Evolutionary conservation across 139 green algal species (phyloP), one percentile per base, ranked within the genome.

Genomic region (Picochlorum sp.): DNA sequence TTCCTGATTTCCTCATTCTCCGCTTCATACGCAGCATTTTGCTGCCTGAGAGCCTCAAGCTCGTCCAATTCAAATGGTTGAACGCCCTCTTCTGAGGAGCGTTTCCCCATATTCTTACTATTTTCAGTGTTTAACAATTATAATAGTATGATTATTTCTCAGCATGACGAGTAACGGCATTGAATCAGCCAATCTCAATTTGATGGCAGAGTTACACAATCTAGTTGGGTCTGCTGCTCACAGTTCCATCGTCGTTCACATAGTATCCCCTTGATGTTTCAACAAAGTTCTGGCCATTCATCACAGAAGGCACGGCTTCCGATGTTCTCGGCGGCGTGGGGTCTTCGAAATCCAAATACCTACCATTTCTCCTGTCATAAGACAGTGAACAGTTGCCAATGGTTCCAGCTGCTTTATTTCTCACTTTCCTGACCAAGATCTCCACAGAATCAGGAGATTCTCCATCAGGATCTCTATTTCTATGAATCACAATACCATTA

Each of bases 401-500:
- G 13, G 71, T 89, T 21, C 90, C 90, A 1, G 90, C 86, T n/a
- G 79, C 66, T 77, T 96, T 96, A 83, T 96, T 96, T 47, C 90
- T 74, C 57, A 96, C 85, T 69, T 92, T 88, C 23, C 81, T 60
- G 24, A 86, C 69, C 38, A 85, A 52, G 24, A 90, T 75, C 16
- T 81, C 50, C 26, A 85, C 79, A 70, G 81, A 65, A 34, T 49
- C 18, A 11, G 44, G 30, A 44, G 71, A 69, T 13, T 37, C 55
- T 16, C 28, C 44, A 4, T 81, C 57, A 1, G 81, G 70, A 70
- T 89, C 78, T 30, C 73, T 70, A 67, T 85, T 83, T 31, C 91
- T 76, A 81, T 98, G 90, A 26, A 98, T 76, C 9, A 97, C 86
- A n/a, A 98, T 85, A 24, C 90, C 92, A 71, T 91, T 91, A 81